A percentile compares a stretch with the other conserved stretches of the same genome.
phyloP scores from a whole-genome alignment of 805 yeast species.

The Candida koratica region DNA sequence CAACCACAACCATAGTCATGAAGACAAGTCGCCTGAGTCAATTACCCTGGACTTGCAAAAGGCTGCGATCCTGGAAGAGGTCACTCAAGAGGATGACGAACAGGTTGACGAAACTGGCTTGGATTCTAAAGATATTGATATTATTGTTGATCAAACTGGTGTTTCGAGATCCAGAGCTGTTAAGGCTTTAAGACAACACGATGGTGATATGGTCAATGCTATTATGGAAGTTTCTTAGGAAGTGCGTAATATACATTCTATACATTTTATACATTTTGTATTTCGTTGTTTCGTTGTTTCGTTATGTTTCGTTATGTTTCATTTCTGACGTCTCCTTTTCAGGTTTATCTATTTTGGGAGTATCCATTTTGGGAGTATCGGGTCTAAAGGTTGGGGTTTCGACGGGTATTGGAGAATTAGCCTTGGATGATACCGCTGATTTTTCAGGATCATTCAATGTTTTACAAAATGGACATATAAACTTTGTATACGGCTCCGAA shows the following conservation, averaged over 20 bases:
- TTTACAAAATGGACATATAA: slow-evolving; percentile 67
- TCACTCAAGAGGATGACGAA: slow-evolving; percentile 50
- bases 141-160: slow-evolving; percentile 88
- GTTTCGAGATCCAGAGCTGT: slow-evolving; percentile 87
- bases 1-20: slow-evolving; percentile 17
- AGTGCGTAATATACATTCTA: not conserved
- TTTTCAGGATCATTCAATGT: slow-evolving; percentile 24
- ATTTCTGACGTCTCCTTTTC: no score
- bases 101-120: slow-evolving; percentile 85
- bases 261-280: not conserved
- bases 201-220: slow-evolving; percentile 94
- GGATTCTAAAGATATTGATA: slow-evolving; percentile 73
- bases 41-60: slow-evolving; percentile 77
- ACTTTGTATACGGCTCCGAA: slow-evolving; percentile 48
- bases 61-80: slow-evolving; percentile 20
- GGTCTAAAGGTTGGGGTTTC: no score
- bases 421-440: not conserved
- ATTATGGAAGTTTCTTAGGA: slow-evolving; percentile 74
- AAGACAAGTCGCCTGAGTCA: slow-evolving; percentile 66
- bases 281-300: not conserved
- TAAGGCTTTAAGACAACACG: slow-evolving; percentile 82
- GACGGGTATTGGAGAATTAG: slow-evolving; percentile 2
- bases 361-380: slow-evolving; percentile 1
- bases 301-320: no score
- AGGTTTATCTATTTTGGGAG: no score